Base-by-base conservation (phyloP, 169 alveolate species). In the Pseudocohnilembus persalinus region DNA sequence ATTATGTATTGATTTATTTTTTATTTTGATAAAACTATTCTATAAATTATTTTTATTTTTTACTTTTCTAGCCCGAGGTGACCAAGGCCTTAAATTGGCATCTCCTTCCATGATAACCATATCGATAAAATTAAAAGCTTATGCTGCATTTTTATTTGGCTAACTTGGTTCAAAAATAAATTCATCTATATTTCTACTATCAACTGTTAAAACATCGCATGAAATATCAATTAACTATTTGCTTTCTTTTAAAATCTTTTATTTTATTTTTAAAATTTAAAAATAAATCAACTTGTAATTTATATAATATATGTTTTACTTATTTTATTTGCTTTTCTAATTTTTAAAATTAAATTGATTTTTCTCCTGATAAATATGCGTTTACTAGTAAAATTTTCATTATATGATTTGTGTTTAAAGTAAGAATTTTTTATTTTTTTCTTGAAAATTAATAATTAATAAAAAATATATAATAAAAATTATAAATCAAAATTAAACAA, bases 71-170 rank as follows among this genome's bases (percentile, higher is more conserved):
- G 89, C 89, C 29, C 79, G 77, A 24, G 84, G 85, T 16, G 89
- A 85, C 89, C 89, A 85, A 26, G 89, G 89, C 34, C 89, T 77
- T 29, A 85, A 81, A 79, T 85, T 85, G 29, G 89, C 89, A 85
- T 85, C 89, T 20, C 89, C 89, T 49, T 85, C 89, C 29, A 85
- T 65, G 35, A 85, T 78, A 68, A 85, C 77, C 74, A 85, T 77
- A 73, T 85, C 89, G 27, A 85, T 85, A 35, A 82, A 85, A 85
- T 85, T 84, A 49, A 85, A 85, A 34, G 83, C 68, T 73, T 85
- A 78, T 0, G 85, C 89, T 32, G 85, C 78, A 68, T 85, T 84
- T 28, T 77, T 77, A 30, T 81, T 77, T 20, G 79, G 76, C 35
- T 34, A 85, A 34, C 82, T 77, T 28, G 73, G 72, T 79, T 85